phyloP scores from a whole-genome alignment of 2,329 filamentous ascomycete species.

The Reticulascus tulasneorum region DNA sequence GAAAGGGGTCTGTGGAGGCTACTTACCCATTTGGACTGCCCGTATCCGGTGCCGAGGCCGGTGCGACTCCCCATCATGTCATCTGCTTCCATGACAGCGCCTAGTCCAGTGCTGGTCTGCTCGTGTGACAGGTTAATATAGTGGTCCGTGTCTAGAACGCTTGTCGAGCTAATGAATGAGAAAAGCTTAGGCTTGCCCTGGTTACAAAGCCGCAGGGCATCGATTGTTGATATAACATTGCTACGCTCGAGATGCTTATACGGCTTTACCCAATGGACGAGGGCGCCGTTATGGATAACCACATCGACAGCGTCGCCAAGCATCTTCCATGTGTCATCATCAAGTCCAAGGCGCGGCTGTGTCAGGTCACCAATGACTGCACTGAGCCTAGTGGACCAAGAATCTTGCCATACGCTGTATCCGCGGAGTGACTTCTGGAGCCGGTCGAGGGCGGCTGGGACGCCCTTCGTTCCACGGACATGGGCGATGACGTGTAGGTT shows the following conservation, averaged over 20 bases:
- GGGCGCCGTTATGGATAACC: conserved; percentile 78
- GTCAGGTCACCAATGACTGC: conserved; percentile 71
- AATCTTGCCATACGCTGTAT: conserved; percentile 74
- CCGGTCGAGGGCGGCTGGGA: conserved; percentile 23
- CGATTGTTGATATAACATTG: conserved; percentile 78
- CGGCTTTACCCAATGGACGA: conserved; percentile 75
- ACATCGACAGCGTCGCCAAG: conserved; percentile 66
- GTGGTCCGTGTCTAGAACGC: conserved; percentile 75
- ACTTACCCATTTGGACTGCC: conserved; percentile 78
- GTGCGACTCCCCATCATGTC: conserved; percentile 71
- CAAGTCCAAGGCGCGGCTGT: conserved; percentile 68
- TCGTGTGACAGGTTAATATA: conserved; percentile 68
- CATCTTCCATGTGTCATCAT: conserved; percentile 58
- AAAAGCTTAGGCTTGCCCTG: conserved; percentile 74
- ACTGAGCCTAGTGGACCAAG: conserved; percentile 63
- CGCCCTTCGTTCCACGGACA: conserved; percentile 50
- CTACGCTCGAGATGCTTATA: conserved; percentile 68
- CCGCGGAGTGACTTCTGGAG: conserved; percentile 60
- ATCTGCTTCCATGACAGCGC: conserved; percentile 68
- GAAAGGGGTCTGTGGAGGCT: too few species aligned
- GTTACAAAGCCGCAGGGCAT: conserved; percentile 70
- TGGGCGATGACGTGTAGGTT: conserved; percentile 66
- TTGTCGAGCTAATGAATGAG: conserved; percentile 78
- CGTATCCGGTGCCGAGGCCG: conserved; percentile 82
- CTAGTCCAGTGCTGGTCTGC: conserved; percentile 40